Percentiles rank a stretch among this genome's conserved stretches.
phyloP scores from a whole-genome alignment of 176 grass and related monocot species.

The Bolboschoenus planiculmis region DNA sequence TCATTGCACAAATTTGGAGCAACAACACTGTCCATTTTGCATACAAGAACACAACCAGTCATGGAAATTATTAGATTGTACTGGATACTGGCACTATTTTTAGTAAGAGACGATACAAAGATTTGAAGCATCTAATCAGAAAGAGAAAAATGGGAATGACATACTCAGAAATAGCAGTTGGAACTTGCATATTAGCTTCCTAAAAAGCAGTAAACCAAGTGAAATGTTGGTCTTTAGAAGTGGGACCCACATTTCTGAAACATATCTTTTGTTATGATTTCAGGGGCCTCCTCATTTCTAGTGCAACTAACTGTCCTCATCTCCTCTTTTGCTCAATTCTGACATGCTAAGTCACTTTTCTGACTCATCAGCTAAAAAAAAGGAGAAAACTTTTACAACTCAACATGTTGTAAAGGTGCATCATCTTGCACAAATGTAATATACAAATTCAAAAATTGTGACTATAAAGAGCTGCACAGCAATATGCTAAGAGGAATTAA shows the following conservation, averaged over 20 bases:
- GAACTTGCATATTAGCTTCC: background rate
- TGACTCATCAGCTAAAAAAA: background rate
- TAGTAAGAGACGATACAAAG: background rate
- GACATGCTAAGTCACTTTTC: background rate
- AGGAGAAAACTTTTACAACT: background rate
- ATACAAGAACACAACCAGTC: background rate
- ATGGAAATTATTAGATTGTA: background rate
- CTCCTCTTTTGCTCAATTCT: background rate
- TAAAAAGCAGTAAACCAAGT: background rate
- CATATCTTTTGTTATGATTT: conserved; percentile 13
- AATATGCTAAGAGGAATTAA: background rate
- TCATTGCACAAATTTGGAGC: background rate
- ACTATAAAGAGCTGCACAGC: background rate
- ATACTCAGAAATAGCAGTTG: background rate
- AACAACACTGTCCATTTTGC: background rate
- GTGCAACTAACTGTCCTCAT: background rate
- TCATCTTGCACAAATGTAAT: background rate
- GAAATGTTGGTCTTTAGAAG: background rate
- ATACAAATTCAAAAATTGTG: conserved; percentile 6
- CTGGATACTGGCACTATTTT: background rate
- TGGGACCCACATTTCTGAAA: background rate
- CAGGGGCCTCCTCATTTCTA: background rate
- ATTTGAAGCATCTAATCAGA: conserved; percentile 1
- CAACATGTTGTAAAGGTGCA: background rate
- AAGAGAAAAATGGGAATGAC: background rate